Conservation (phyloP, 106 monocot species). For the Allium cepa region DNA sequence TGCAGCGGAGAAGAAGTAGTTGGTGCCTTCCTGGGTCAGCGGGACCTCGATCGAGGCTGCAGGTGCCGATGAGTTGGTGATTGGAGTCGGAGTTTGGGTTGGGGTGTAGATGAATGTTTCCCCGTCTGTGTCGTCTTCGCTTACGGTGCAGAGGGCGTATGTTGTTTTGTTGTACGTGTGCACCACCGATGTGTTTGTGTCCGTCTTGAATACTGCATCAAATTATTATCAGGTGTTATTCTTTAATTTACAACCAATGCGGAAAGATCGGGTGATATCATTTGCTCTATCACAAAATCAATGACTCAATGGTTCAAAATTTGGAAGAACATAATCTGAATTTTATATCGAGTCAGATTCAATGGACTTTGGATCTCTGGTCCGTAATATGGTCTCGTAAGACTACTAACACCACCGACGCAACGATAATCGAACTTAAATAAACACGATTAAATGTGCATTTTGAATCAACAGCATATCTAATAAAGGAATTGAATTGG, state of each 20-base stretch:
- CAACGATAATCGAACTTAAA: no score
- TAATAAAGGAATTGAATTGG: not conserved
- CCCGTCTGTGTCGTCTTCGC: conserved; percentile 35
- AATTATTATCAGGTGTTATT: no score
- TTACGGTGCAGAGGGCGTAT: conserved; percentile 49
- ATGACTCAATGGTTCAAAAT: no score
- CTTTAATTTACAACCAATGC: no score
- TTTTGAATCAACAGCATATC: not conserved
- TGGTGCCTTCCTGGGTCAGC: conserved; percentile 37
- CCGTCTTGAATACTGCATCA: conserved; percentile 61
- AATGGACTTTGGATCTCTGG: no score
- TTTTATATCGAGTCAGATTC: no score
- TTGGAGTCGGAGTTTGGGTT: not conserved
- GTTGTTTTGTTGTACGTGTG: conserved; percentile 73
- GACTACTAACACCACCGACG: no score
- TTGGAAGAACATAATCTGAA: no score
- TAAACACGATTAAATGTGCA: no score
- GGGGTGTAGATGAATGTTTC: conserved; percentile 18
- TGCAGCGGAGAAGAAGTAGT: conserved; percentile 70
- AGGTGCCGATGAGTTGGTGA: not conserved
- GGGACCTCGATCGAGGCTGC: conserved; percentile 22
- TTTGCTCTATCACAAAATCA: no score
- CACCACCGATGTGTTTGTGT: conserved; percentile 36
- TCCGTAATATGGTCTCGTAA: no score
- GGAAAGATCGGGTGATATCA: no score